phyloP scores from a whole-genome alignment of 2,329 filamentous ascomycete species.

The Colletotrichum sansevieriae region DNA sequence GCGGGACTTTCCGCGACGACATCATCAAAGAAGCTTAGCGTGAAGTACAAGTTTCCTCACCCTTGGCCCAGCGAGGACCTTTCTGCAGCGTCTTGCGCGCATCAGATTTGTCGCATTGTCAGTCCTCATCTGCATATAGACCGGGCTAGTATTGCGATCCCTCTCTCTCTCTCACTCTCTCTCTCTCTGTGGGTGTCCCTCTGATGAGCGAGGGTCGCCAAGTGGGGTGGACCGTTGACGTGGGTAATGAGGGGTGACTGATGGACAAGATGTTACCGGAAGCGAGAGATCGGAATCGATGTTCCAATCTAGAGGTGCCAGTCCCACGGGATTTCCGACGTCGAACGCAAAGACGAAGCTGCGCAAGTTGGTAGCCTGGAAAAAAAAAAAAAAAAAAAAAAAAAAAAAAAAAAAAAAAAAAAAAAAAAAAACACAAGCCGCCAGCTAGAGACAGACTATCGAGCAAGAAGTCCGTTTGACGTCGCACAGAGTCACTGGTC shows the following conservation, averaged over 20 bases:
- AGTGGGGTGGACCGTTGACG: constrained; percentile 18
- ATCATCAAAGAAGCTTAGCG: constrained; percentile 38
- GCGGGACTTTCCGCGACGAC: constrained; percentile 34
- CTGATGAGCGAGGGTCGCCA: constrained; percentile 28
- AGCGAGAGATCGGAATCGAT: neutral
- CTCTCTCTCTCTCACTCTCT: neutral
- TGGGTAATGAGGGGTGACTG: constrained; percentile 17
- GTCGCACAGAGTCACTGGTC: constrained; percentile 28
- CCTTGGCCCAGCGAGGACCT: constrained; percentile 13
- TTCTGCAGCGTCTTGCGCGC: constrained; percentile 35
- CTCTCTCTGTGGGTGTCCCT: neutral
- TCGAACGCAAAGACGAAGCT: neutral
- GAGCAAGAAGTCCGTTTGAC: constrained; percentile 21
- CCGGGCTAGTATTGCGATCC: constrained; percentile 20
- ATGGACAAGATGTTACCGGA: constrained; percentile 20
- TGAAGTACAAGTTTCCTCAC: constrained; percentile 19
- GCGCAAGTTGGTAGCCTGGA: neutral
- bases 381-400: neutral
- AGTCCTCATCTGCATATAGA: constrained; percentile 38
- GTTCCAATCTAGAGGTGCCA: constrained; percentile 9
- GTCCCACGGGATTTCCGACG: constrained; percentile 6
- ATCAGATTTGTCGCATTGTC: constrained; percentile 34
- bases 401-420: too few relatives aligned
- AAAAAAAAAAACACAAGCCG: neutral
- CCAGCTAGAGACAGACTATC: neutral